Evolutionary conservation across 73 alveolate genomes (phyloP).

Genomic region (Symbiodinium pilosum): DNA sequence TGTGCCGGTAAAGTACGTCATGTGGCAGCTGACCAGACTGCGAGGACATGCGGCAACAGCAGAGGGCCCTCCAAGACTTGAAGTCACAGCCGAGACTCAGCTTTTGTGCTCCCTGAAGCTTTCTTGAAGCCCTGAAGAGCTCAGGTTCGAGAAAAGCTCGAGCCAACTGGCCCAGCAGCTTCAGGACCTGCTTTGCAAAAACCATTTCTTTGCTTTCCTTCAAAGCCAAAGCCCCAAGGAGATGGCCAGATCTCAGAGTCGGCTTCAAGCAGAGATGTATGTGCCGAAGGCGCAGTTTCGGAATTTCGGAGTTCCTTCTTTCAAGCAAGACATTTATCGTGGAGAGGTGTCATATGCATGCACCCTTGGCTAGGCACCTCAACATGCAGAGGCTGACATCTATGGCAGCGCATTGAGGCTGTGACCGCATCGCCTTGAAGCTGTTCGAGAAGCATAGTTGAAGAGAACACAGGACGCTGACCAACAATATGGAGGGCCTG

Average conservation of each 20-base stretch:
- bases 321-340: too few species aligned
- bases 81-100: neutral
- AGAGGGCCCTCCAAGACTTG: constrained; percentile 5
- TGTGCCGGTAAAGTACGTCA: too few species aligned
- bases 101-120: too few species aligned
- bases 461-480: constrained; percentile 9
- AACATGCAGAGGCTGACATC: neutral
- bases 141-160: constrained; percentile 48
- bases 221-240: constrained; percentile 2
- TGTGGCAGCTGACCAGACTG: neutral
- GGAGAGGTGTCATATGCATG: too few species aligned
- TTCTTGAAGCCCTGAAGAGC: too few species aligned
- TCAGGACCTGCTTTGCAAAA: neutral
- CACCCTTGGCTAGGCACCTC: neutral
- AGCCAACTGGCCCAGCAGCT: constrained; percentile 32
- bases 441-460: too few species aligned
- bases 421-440: neutral
- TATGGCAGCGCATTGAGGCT: neutral
- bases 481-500: constrained; percentile 79
- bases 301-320: too few species aligned
- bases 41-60: constrained; percentile 21
- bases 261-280: constrained; percentile 2
- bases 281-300: neutral
- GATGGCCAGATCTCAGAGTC: constrained; percentile 4
- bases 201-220: too few species aligned